Evolutionary conservation across 2,329 filamentous ascomycete genomes (phyloP).

Genomic region (Metarhizium humberi): DNA sequence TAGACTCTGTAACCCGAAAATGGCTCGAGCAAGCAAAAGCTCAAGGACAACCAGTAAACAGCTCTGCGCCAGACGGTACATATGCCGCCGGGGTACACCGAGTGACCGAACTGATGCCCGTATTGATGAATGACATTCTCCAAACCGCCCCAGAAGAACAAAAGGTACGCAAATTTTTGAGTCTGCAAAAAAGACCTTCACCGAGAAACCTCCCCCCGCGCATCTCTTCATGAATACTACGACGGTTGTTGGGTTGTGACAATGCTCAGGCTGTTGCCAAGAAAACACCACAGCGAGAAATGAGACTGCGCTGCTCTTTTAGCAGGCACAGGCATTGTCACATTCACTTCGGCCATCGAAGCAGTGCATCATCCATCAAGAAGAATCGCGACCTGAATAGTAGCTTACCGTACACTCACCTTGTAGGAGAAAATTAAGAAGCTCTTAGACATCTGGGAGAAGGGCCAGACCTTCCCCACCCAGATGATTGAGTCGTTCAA

Average conservation of each 20-base stretch:
- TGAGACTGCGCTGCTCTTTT: not conserved
- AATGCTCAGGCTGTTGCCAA: not conserved
- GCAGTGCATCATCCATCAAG: slow-evolving; percentile 6
- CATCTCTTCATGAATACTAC: not conserved
- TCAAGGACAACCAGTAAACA: slow-evolving; percentile 72
- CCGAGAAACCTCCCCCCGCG: not conserved
- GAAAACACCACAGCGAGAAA: not conserved
- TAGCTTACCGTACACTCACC: slow-evolving; percentile 31
- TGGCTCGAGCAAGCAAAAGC: slow-evolving; percentile 95
- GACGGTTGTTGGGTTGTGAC: not conserved
- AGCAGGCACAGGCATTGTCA: not conserved
- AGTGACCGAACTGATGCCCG: slow-evolving; percentile 90
- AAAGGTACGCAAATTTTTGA: slow-evolving; percentile 68
- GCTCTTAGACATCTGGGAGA: slow-evolving; percentile 96
- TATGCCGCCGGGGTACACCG: slow-evolving; percentile 92
- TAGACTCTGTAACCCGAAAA: slow-evolving; percentile 98
- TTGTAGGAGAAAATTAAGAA: slow-evolving; percentile 89
- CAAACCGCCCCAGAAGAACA: slow-evolving; percentile 83
- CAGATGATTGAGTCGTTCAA: slow-evolving; percentile 76
- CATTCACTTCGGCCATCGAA: not conserved
- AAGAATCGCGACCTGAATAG: slow-evolving; percentile 9
- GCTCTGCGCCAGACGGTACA: slow-evolving; percentile 77
- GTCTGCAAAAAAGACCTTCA: not conserved
- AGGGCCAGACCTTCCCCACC: slow-evolving; percentile 79
- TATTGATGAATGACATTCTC: slow-evolving; percentile 92